Conservation (phyloP, 1,284 basidiomycete species). For the Apiotrichum mycotoxinovorans region DNA sequence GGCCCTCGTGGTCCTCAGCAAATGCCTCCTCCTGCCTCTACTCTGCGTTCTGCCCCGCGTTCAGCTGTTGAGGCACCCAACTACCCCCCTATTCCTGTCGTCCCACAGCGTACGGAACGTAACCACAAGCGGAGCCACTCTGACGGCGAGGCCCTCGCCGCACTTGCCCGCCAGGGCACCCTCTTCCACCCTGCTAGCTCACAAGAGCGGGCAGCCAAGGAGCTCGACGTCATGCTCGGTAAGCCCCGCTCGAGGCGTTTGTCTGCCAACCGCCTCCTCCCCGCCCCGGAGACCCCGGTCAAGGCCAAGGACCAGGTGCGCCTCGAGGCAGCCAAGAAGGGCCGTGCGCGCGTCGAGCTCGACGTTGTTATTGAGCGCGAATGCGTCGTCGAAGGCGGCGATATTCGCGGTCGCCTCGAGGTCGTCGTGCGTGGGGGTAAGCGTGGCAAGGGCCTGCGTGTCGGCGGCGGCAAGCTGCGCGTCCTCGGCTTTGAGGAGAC, state of each 20-base stretch:
- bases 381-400: slow-evolving; percentile 75
- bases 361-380: slow-evolving; percentile 76
- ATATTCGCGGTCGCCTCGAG: slow-evolving; percentile 68
- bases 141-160: slow-evolving; percentile 37
- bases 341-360: slow-evolving; percentile 73
- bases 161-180: slow-evolving; percentile 46
- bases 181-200: slow-evolving; percentile 44
- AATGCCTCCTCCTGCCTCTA: not conserved
- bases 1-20: not conserved
- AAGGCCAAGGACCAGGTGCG: slow-evolving; percentile 33
- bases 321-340: slow-evolving; percentile 60
- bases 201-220: slow-evolving; percentile 38
- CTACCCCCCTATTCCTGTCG: not conserved
- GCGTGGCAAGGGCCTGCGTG: slow-evolving; percentile 61
- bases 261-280: slow-evolving; percentile 36
- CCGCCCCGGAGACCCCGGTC: slow-evolving; percentile 30
- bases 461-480: slow-evolving; percentile 76
- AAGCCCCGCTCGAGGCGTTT: slow-evolving; percentile 32
- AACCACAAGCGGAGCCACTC: slow-evolving; percentile 33
- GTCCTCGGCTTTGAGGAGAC: slow-evolving; percentile 77
- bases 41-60: not conserved
- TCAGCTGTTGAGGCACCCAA: not conserved
- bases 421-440: slow-evolving; percentile 63
- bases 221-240: slow-evolving; percentile 47
- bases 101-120: not conserved